Evolutionary conservation across 2,329 filamentous ascomycete genomes (phyloP).

Genomic region (Zarea fungicola): DNA sequence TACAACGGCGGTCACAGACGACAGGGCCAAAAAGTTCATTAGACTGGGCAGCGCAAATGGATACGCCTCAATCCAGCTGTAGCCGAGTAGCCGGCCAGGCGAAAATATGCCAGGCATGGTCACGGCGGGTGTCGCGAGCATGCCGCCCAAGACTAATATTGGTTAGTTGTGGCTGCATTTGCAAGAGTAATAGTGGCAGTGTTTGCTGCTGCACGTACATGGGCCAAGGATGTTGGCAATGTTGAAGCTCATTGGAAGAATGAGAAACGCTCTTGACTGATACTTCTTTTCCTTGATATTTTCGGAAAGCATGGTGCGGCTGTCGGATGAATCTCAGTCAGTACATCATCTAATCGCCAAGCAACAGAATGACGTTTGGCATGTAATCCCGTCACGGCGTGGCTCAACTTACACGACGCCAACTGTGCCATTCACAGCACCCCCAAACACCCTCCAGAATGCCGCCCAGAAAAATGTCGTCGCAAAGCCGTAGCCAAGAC

Average conservation of each 20-base stretch:
- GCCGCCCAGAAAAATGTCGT: constrained; percentile 59
- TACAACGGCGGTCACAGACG: constrained; percentile 48
- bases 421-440: constrained; percentile 46
- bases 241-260: constrained; percentile 45
- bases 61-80: constrained; percentile 59
- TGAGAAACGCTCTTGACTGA: constrained; percentile 42
- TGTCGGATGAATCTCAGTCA: constrained; percentile 16
- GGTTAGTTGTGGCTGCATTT: no score
- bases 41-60: constrained; percentile 68
- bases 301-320: constrained; percentile 44
- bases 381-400: background rate
- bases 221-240: constrained; percentile 41
- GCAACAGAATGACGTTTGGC: no score
- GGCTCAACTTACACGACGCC: constrained; percentile 44
- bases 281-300: constrained; percentile 44
- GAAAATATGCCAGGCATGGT: constrained; percentile 61
- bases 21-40: constrained; percentile 57
- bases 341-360: background rate
- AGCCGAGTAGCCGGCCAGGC: constrained; percentile 51
- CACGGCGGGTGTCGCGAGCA: constrained; percentile 60
- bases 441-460: constrained; percentile 61
- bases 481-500: constrained; percentile 68
- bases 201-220: constrained; percentile 26
- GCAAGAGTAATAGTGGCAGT: no score
- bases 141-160: constrained; percentile 58